phyloP scores from a whole-genome alignment of 371 early-diverging fungal genomes.

The Blastocladiella emersonii region DNA sequence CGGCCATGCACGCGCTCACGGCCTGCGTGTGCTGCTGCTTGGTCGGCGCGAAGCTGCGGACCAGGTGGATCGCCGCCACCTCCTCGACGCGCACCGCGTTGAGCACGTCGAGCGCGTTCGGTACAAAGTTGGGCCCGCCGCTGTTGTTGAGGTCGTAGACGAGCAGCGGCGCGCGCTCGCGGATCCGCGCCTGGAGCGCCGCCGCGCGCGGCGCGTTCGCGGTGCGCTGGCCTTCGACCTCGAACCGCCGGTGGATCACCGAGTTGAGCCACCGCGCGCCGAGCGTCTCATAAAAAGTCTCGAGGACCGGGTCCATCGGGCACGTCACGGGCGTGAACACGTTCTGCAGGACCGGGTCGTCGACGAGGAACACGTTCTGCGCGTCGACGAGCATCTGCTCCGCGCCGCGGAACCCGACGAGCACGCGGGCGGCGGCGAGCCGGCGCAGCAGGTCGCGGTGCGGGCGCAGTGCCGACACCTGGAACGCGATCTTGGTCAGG shows the following conservation, averaged over 20 bases:
- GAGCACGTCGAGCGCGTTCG: background rate
- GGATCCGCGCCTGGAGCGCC: slow-evolving; percentile 47
- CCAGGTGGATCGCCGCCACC: slow-evolving; percentile 40
- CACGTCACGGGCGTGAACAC: slow-evolving; percentile 59
- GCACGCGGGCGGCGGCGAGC: slow-evolving; percentile 43
- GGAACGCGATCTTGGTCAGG: slow-evolving; percentile 59
- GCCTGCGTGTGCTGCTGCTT: slow-evolving; percentile 35
- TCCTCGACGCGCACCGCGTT: slow-evolving; percentile 18
- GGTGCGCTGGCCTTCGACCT: background rate
- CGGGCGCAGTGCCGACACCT: slow-evolving; percentile 33
- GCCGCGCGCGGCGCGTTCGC: slow-evolving; percentile 25
- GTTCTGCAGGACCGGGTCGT: slow-evolving; percentile 59
- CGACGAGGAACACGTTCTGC: slow-evolving; percentile 56
- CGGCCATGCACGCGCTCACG: slow-evolving; percentile 47
- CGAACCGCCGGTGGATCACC: slow-evolving; percentile 23
- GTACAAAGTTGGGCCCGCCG: slow-evolving; percentile 14
- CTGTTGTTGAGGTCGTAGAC: slow-evolving; percentile 41
- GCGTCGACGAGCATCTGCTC: slow-evolving; percentile 55
- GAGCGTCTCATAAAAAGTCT: slow-evolving; percentile 46
- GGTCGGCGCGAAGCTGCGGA: slow-evolving; percentile 46
- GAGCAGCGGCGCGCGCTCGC: slow-evolving; percentile 62
- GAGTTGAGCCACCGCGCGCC: slow-evolving; percentile 55
- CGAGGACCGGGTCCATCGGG: slow-evolving; percentile 48
- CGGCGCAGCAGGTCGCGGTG: slow-evolving; percentile 31
- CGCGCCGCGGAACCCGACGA: slow-evolving; percentile 29